Base-by-base conservation (phyloP, 441 rosid genomes). In the Kokia cookei region DNA sequence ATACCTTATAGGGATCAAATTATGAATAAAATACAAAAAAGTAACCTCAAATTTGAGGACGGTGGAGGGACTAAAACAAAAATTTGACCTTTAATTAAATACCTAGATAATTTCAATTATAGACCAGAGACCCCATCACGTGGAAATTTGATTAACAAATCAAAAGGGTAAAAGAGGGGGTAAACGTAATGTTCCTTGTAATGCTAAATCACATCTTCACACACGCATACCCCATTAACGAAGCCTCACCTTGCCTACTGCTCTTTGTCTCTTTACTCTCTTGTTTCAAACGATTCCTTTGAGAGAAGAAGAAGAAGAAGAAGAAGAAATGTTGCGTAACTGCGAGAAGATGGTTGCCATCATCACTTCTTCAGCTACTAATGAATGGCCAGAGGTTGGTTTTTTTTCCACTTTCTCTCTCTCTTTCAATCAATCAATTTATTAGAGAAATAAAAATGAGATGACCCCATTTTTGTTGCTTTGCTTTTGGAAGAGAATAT, bases 401-500 rank as follows among this genome's bases (percentile, higher is more conserved):
- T 57, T 32, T 29, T 29, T 29, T 29, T 29, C 5, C 32, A 29
- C 6, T 32, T 65, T 73, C 73, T 66, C 54, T 60, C 65, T 50
- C 73, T 65, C 17, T 72, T 73, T 48, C 61, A 75, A 78, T 72
- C 48, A 59, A 75, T 86, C 89, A 88, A 85, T 86, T 86, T 82
- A 88, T 83, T 77, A 72, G 69, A 64, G 78, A 76, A 50, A 79
- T 78, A 66, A 66, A 78, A 76, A 55, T 79, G 78, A 69, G 71
- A 67, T 77, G 87, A 71, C 88, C 86, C 88, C 83, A 71, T 77
- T 76, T 87, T 89, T 89, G 93, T 86, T 89, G 74, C 79, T 69
- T 89, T 73, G 85, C 87, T 82, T 83, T 87, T 89, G 90, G 87
- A 84, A 66, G 45, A 74, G 93, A 84, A 89, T 87, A 79, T 81